Conservation (phyloP, 1,284 basidiomycete genomes). For the Naganishia albida region DNA sequence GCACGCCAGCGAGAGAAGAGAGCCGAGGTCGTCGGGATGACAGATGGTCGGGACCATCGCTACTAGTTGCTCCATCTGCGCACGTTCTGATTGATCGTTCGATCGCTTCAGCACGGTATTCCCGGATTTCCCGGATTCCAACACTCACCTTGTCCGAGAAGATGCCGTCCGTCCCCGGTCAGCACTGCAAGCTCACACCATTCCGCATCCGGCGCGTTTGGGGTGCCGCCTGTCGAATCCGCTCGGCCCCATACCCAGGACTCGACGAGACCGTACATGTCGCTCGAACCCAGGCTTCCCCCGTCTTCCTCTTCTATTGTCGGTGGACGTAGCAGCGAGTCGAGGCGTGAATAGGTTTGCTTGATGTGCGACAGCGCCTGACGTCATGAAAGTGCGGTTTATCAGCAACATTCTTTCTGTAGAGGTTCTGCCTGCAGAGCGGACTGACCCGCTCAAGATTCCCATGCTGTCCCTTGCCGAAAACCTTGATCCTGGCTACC, state of each 20-base stretch:
- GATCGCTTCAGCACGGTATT: conserved; percentile 6
- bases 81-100: not conserved
- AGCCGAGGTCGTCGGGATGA: conserved; percentile 13
- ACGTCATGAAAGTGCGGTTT: not conserved
- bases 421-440: not conserved
- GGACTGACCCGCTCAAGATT: conserved; percentile 18
- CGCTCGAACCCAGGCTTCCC: conserved; percentile 14
- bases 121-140: not conserved
- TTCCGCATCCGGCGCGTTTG: not conserved
- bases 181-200: conserved; percentile 28
- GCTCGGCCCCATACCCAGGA: conserved; percentile 19
- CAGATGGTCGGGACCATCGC: conserved; percentile 14
- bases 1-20: conserved; percentile 10
- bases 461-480: conserved; percentile 25
- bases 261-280: conserved; percentile 22
- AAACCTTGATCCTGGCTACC: conserved; percentile 21
- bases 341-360: conserved; percentile 18
- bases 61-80: conserved; percentile 14
- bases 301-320: conserved; percentile 1
- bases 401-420: not conserved
- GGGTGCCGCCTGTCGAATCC: not conserved
- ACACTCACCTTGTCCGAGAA: conserved; percentile 10
- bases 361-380: conserved; percentile 18
- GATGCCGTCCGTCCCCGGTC: conserved; percentile 23
- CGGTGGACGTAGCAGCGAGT: conserved; percentile 15